A percentile compares a stretch with the other conserved stretches of the same genome.
Conservation (phyloP, 805 yeast species). For the Candida ficus region DNA sequence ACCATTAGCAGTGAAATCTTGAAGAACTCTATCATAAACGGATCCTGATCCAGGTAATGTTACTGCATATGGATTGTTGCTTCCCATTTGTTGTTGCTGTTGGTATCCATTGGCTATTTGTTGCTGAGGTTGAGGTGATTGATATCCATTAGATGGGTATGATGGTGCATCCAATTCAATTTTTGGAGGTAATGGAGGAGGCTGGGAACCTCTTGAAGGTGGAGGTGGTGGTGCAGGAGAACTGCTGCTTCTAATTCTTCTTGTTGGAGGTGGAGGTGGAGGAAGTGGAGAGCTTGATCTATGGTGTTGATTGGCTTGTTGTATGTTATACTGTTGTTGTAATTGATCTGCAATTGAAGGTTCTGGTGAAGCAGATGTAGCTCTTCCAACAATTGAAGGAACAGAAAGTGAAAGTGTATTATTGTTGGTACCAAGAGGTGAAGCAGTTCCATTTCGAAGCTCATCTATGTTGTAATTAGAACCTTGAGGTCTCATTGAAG, state of each 20-base stretch:
- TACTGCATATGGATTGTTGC: slow-evolving; percentile 3
- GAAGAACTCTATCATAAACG: slow-evolving; percentile 12
- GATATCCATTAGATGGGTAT: background rate
- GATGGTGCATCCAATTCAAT: slow-evolving; percentile 6
- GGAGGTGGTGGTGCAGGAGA: slow-evolving; percentile 20
- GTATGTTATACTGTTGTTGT: slow-evolving; percentile 10
- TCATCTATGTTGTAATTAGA: background rate
- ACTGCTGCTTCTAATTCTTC: slow-evolving; percentile 29
- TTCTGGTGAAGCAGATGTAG: slow-evolving; percentile 21
- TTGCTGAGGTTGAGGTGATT: slow-evolving; percentile 4
- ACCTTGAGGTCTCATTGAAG: slow-evolving; percentile 9
- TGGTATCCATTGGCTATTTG: no score
- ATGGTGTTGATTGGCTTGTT: slow-evolving; percentile 5
- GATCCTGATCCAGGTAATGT: background rate
- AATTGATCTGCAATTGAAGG: slow-evolving; percentile 13
- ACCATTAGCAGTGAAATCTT: slow-evolving; percentile 10
- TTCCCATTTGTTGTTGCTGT: background rate
- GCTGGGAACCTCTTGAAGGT: slow-evolving; percentile 5
- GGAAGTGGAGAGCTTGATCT: slow-evolving; percentile 25
- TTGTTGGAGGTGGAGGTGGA: slow-evolving; percentile 34
- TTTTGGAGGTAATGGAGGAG: slow-evolving; percentile 23
- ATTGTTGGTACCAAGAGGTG: slow-evolving; percentile 2
- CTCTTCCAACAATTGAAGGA: slow-evolving; percentile 15
- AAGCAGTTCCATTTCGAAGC: slow-evolving; percentile 7
- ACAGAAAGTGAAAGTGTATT: slow-evolving; percentile 4